Conservation (phyloP, 768 basidiomycete genomes). For the Russula abietina region DNA sequence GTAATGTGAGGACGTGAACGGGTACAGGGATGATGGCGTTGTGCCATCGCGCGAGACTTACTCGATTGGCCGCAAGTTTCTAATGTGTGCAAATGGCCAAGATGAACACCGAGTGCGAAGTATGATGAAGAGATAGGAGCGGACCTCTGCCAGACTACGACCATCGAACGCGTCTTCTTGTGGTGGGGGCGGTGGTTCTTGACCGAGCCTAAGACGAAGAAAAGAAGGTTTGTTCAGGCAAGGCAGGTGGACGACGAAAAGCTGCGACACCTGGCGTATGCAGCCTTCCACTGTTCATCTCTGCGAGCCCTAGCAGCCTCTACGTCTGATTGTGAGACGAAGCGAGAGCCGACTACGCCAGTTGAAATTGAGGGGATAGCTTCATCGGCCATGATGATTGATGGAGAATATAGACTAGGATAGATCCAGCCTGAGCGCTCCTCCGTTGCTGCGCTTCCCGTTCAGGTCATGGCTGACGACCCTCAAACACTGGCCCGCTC, state of each 20-base stretch:
- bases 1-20: conserved; percentile 6
- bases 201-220: conserved; percentile 53
- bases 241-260: conserved; percentile 26
- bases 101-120: not conserved
- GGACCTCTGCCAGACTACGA: conserved; percentile 82
- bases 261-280: conserved; percentile 65
- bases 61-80: conserved; percentile 89
- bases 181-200: conserved; percentile 74
- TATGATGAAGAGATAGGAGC: conserved; percentile 28
- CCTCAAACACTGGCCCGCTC: not conserved
- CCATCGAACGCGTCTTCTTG: conserved; percentile 77
- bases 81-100: conserved; percentile 30
- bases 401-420: no score
- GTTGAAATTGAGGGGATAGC: conserved; percentile 66
- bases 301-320: conserved; percentile 63
- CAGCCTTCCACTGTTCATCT: conserved; percentile 87
- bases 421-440: no score
- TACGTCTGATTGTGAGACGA: conserved; percentile 73
- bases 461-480: conserved; percentile 6
- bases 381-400: conserved; percentile 23
- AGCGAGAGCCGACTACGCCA: conserved; percentile 74
- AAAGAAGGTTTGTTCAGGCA: conserved; percentile 46
- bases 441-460: not conserved
- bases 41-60: conserved; percentile 32
- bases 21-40: conserved; percentile 28